Percentiles rank a stretch among this genome's conserved stretches.
Evolutionary conservation across 1,284 basidiomycete species (phyloP).

Genomic region (Agaricales sp.): DNA sequence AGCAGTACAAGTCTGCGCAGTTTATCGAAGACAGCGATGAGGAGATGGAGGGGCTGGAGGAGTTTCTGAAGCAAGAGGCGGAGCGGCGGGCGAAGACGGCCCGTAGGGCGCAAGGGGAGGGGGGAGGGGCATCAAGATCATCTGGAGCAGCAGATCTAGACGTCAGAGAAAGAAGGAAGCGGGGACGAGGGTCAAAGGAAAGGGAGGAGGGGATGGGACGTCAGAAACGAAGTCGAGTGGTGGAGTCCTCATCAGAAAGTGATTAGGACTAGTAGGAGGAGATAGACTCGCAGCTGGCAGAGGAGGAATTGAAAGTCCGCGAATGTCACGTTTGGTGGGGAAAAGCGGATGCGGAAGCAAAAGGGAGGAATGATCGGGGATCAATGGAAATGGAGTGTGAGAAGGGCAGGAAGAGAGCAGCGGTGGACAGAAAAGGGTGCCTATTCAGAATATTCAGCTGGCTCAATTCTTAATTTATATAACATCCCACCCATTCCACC

Average conservation of each 20-base stretch:
- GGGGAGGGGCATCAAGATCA: conserved; percentile 27
- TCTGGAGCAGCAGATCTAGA: conserved; percentile 31
- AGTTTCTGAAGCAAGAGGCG: conserved; percentile 64
- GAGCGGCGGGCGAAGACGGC: conserved; percentile 39
- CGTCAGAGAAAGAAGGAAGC: conserved; percentile 23
- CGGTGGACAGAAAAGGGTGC: too few relatives aligned
- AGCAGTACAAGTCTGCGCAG: conserved; percentile 78
- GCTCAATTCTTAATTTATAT: too few relatives aligned
- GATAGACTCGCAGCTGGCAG: too few relatives aligned
- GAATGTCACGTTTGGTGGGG: conserved; percentile 64
- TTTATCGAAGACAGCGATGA: conserved; percentile 87
- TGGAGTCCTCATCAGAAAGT: background rate
- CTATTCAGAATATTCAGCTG: too few relatives aligned
- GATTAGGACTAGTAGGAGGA: background rate
- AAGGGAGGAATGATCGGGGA: conserved; percentile 13
- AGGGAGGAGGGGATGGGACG: conserved; percentile 12
- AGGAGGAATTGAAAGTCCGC: conserved; percentile 32
- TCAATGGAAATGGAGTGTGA: too few relatives aligned
- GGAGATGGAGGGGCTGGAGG: conserved; percentile 55
- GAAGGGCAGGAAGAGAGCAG: too few relatives aligned
- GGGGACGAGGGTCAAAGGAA: conserved; percentile 9
- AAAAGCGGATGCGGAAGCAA: conserved; percentile 24
- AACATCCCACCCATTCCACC: background rate
- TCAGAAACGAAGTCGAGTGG: background rate
- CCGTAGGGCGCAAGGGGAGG: conserved; percentile 32